Conservation (phyloP, 768 basidiomycete species). For the Podaxis pistillaris region DNA sequence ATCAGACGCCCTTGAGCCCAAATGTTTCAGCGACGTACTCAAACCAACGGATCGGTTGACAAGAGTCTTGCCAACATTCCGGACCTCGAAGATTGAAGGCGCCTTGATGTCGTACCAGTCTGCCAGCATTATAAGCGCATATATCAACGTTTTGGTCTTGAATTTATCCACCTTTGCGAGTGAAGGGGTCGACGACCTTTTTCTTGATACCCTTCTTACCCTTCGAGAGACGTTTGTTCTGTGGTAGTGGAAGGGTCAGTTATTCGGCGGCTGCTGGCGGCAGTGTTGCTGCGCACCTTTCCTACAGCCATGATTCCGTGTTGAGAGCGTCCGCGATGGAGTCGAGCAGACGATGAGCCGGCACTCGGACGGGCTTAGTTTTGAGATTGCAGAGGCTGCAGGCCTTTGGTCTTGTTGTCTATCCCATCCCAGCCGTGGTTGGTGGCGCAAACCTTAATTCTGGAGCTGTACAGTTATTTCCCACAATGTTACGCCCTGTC, state of each 20-base stretch:
- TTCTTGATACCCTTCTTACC: conserved; percentile 99
- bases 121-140: conserved; percentile 27
- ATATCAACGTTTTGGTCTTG: not conserved
- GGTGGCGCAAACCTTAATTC: conserved; percentile 67
- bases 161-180: conserved; percentile 80
- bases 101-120: conserved; percentile 99
- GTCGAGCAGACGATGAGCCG: conserved; percentile 40
- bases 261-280: conserved; percentile 2
- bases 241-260: conserved; percentile 14
- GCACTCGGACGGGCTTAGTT: conserved; percentile 38
- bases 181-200: conserved; percentile 99
- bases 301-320: conserved; percentile 76
- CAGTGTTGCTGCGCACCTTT: conserved; percentile 49
- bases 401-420: conserved; percentile 30
- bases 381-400: conserved; percentile 26
- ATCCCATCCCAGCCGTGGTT: conserved; percentile 19
- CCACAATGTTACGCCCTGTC: conserved; percentile 30
- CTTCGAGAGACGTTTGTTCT: conserved; percentile 99
- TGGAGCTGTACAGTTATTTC: conserved; percentile 48
- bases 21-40: conserved; percentile 58
- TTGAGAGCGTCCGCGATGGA: conserved; percentile 35
- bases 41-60: conserved; percentile 97
- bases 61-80: conserved; percentile 97
- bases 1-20: not conserved
- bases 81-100: conserved; percentile 94